Conservation (phyloP, 495 filamentous ascomycete genomes). For the Aspergillus saccharolyticus region DNA sequence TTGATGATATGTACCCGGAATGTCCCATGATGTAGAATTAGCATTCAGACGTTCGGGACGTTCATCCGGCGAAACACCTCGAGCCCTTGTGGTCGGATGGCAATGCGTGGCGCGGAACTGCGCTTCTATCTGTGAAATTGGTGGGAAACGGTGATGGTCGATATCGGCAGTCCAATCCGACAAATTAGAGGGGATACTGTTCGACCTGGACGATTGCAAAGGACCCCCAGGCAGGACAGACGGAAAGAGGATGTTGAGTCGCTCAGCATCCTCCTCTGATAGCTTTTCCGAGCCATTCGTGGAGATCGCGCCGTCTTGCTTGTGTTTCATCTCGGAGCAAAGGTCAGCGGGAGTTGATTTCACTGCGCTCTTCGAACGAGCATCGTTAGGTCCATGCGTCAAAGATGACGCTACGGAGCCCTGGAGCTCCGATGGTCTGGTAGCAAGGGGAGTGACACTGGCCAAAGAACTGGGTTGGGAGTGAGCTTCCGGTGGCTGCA, state of each 20-base stretch:
- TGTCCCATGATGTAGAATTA: not conserved
- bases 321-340: constrained; percentile 2
- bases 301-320: not conserved
- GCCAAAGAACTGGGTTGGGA: not conserved
- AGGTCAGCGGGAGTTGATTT: constrained; percentile 2
- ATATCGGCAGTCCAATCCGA: constrained; percentile 20
- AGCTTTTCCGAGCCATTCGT: constrained; percentile 2
- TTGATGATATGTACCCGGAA: constrained; percentile 18
- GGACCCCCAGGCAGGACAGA: constrained; percentile 23
- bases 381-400: not conserved
- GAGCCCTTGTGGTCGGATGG: not conserved
- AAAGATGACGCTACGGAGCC: not conserved
- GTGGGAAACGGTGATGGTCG: constrained; percentile 37
- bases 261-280: constrained; percentile 15
- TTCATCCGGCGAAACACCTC: not conserved
- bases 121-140: constrained; percentile 42
- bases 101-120: constrained; percentile 30
- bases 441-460: not conserved
- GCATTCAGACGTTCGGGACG: not conserved
- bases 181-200: constrained; percentile 11
- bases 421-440: constrained; percentile 4
- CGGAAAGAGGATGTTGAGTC: constrained; percentile 26
- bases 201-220: not conserved
- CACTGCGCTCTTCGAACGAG: not conserved
- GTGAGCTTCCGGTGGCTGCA: constrained; percentile 9